Conservation (phyloP, 305 asterid species). For the Solanum chacoense region DNA sequence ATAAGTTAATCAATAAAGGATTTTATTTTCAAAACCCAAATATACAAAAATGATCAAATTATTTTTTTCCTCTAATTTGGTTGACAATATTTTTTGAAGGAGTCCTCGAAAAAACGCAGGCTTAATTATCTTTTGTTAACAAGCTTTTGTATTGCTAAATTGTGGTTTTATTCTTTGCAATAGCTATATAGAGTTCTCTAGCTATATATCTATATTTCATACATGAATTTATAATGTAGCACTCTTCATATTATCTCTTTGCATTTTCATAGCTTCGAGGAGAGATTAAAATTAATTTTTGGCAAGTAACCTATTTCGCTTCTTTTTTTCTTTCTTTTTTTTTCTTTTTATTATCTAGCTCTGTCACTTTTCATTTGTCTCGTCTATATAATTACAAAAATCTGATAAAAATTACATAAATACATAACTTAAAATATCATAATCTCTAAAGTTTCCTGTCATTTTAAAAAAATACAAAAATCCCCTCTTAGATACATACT, state of each 20-base stretch:
- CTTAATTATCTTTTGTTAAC: not conserved
- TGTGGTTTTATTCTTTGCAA: not conserved
- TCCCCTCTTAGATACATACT: not conserved
- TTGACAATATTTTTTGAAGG: not conserved
- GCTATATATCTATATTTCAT: not conserved
- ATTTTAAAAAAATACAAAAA: no score
- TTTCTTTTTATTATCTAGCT: not conserved
- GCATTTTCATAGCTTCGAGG: not conserved
- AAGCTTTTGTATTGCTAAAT: not conserved
- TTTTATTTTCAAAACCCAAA: not conserved
- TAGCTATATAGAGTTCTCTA: not conserved
- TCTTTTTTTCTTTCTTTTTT: no score
- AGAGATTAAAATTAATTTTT: not conserved
- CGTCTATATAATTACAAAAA: no score
- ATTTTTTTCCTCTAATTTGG: not conserved
- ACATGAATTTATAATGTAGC: not conserved
- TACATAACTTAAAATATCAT: no score
- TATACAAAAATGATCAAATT: not conserved
- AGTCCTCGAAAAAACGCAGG: not conserved
- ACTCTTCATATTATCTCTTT: not conserved
- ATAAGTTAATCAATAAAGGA: not conserved
- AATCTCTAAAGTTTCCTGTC: not conserved
- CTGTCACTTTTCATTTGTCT: not conserved
- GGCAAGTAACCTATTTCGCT: not conserved
- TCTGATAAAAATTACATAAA: not conserved